A percentile compares a stretch with the other conserved stretches of the same genome.
phyloP scores from a whole-genome alignment of 2,329 filamentous ascomycete species.

The Aspergillus spinulosporus region DNA sequence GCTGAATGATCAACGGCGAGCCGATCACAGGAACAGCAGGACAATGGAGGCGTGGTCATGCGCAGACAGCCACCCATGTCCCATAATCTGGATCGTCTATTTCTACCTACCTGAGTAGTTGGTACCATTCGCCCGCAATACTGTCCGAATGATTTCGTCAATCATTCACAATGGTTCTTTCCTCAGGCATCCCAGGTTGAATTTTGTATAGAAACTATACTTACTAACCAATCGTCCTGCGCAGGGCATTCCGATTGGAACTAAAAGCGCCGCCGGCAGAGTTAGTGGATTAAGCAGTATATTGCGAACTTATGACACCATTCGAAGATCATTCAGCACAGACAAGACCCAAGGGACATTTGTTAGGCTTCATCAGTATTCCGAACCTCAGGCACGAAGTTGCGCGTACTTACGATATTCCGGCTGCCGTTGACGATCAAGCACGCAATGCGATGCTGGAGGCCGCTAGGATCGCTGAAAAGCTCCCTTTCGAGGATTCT shows the following conservation, averaged over 20 bases:
- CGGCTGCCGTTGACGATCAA: not conserved
- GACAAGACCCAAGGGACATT: not conserved
- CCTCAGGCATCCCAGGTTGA: not conserved
- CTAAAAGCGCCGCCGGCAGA: not conserved
- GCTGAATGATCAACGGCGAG: slow-evolving; percentile 25
- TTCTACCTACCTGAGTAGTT: not conserved
- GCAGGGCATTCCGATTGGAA: not conserved
- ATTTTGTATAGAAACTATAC: not conserved
- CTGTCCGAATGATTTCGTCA: not conserved
- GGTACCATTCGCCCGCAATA: not conserved
- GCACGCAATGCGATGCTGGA: slow-evolving; percentile 5
- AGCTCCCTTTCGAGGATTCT: not conserved
- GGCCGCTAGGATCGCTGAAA: not conserved
- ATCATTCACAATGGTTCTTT: not conserved
- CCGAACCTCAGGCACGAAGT: not conserved
- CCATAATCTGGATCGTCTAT: not conserved
- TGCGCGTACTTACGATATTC: not conserved
- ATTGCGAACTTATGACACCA: slow-evolving; percentile 12
- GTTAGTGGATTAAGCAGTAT: not conserved
- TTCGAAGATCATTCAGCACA: slow-evolving; percentile 9
- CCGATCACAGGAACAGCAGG: slow-evolving; percentile 18
- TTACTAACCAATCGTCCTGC: slow-evolving; percentile 2
- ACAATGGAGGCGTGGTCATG: slow-evolving; percentile 9
- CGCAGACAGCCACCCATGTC: not conserved
- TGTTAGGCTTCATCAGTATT: not conserved